Conservation (phyloP, 768 basidiomycete species). For the Pleurotus tuber-regium region DNA sequence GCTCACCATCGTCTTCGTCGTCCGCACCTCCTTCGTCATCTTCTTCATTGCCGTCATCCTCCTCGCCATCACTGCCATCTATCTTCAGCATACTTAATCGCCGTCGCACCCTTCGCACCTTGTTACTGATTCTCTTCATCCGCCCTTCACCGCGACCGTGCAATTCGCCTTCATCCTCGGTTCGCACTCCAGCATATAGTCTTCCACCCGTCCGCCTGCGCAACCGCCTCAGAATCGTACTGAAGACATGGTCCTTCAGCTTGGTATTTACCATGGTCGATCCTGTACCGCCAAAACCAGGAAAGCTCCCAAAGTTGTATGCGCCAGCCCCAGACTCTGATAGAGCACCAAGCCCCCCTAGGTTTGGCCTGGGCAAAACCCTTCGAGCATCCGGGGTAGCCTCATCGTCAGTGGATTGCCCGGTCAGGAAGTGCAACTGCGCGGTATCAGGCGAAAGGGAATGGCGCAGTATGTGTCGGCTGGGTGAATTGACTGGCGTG, state of each 20-base stretch:
- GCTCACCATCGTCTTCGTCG: neutral
- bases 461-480: slow-evolving; percentile 27
- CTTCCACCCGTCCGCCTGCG: slow-evolving; percentile 48
- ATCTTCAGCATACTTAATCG: neutral
- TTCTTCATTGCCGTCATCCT: neutral
- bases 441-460: slow-evolving; percentile 19
- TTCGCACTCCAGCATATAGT: slow-evolving; percentile 33
- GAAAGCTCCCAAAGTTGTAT: slow-evolving; percentile 19
- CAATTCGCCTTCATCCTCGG: slow-evolving; percentile 57
- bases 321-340: slow-evolving; percentile 12
- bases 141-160: neutral
- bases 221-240: slow-evolving; percentile 77
- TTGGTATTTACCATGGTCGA: slow-evolving; percentile 92
- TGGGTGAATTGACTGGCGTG: slow-evolving; percentile 50
- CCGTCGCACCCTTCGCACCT: slow-evolving; percentile 5
- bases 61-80: neutral
- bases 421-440: neutral
- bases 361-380: neutral
- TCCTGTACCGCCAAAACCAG: slow-evolving; percentile 80
- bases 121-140: slow-evolving; percentile 1
- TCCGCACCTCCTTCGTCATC: neutral
- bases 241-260: slow-evolving; percentile 95
- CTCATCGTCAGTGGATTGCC: neutral
- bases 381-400: neutral
- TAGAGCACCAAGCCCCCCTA: neutral